A percentile compares a stretch with the other conserved stretches of the same genome.
phyloP scores from a whole-genome alignment of 2,329 filamentous ascomycete genomes.

The Gyromitra esculenta region DNA sequence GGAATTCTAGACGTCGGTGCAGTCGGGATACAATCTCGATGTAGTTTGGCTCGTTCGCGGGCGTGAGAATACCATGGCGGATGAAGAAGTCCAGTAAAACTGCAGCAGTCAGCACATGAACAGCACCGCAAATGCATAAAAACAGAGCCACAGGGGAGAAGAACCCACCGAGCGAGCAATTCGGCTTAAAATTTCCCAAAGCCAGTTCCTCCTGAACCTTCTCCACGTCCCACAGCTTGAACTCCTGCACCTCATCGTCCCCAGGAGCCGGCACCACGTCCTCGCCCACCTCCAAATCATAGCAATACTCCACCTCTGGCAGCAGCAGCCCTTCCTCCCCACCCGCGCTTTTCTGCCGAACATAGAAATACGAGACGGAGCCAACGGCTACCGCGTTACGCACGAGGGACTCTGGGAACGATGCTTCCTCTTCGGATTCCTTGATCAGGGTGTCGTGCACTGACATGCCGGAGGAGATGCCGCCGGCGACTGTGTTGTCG shows the following conservation, averaged over 20 bases:
- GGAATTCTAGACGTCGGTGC: constrained; percentile 83
- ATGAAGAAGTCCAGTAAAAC: constrained; percentile 79
- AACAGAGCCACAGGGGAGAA: neutral
- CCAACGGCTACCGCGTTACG: constrained; percentile 71
- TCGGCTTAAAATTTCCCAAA: constrained; percentile 86
- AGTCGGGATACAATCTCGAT: constrained; percentile 72
- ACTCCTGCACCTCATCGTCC: constrained; percentile 89
- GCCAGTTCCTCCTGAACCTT: constrained; percentile 69
- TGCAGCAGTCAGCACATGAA: neutral
- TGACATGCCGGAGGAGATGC: constrained; percentile 80
- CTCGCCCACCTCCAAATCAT: constrained; percentile 76
- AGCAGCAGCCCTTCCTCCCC: constrained; percentile 76
- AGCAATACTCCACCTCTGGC: constrained; percentile 90
- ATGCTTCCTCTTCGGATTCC: constrained; percentile 90
- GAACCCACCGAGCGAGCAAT: constrained; percentile 73
- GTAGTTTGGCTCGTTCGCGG: constrained; percentile 80
- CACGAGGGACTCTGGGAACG: constrained; percentile 75
- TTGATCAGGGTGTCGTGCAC: constrained; percentile 84
- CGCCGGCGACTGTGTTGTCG: constrained; percentile 92
- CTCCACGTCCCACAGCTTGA: constrained; percentile 75
- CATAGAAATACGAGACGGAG: constrained; percentile 83
- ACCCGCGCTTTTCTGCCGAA: constrained; percentile 77
- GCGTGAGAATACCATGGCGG: constrained; percentile 80
- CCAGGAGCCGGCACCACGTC: constrained; percentile 77
- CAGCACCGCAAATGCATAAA: neutral